Conservation (phyloP, 108 stramenopile species). For the Cylindrotheca fusiformis region DNA sequence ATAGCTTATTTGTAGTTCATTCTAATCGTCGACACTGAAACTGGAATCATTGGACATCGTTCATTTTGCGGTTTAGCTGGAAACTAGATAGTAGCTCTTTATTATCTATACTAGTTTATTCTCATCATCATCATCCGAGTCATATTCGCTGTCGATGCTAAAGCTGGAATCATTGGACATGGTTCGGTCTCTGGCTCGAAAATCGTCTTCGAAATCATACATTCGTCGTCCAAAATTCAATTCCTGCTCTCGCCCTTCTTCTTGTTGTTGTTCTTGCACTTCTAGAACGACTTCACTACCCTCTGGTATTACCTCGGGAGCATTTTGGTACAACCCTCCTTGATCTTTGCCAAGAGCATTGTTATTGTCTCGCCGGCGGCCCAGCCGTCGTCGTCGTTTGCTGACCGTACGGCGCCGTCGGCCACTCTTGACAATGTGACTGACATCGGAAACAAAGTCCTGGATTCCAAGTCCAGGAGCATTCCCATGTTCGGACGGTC, state of each 20-base stretch:
- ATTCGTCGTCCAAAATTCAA: background rate
- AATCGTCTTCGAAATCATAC: background rate
- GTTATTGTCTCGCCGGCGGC: too few relatives aligned
- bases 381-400: conserved; percentile 9
- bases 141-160: background rate
- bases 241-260: background rate
- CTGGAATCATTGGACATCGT: background rate
- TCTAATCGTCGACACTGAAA: too few relatives aligned
- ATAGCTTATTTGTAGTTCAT: too few relatives aligned
- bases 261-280: background rate
- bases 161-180: background rate
- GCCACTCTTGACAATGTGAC: conserved; percentile 40
- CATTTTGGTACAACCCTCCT: conserved; percentile 20
- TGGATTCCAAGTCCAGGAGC: conserved; percentile 57
- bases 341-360: conserved; percentile 5
- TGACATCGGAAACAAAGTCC: conserved; percentile 76
- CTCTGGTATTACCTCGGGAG: conserved; percentile 1
- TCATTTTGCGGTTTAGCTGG: too few relatives aligned
- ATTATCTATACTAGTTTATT: background rate
- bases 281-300: background rate
- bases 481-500: conserved; percentile 38
- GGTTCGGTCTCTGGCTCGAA: background rate
- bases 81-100: too few relatives aligned
- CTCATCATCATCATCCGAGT: background rate
- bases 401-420: conserved; percentile 25